Base-by-base conservation (phyloP, 148 eudicot species). In the Suaeda aralocaspica region DNA sequence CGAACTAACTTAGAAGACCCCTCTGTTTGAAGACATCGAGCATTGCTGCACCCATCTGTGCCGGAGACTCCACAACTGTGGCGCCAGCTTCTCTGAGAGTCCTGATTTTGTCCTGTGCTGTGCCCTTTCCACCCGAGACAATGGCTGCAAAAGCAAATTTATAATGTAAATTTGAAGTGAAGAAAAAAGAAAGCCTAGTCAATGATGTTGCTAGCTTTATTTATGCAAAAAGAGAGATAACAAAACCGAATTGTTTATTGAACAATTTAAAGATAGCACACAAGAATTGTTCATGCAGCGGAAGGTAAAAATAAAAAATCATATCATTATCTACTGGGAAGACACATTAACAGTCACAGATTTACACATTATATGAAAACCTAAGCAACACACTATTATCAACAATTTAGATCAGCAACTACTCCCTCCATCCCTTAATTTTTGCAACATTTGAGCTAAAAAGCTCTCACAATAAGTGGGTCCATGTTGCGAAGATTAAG, bases 41-140 rank as follows among this genome's bases (percentile, higher is more conserved):
- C 96, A 93, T 93, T 28, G 92, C 86, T 29, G 76, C 76, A 60
- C 98, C 98, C 33, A 93, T 93, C 79, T 93, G 85, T 31, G 98
- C 98, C 21, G 98, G 98, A 68, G 98, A 93, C 76, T 88, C 98
- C 16, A 90, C 95, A 50, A 93, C 98, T 21, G 92, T 93, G 1
- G 85, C 98, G 33, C 98, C 98, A 30, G 82, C 96, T 82, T 82
- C 95, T 75, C 82, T 85, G 18, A 93, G 82, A 24, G 96, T 87
- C 81, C 79, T 88, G 80, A 93, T 93, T 81, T 93, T 93, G 85
- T 88, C 98, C 70, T 93, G 96, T 22, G 96, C 96, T 8, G 98
- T 93, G 63, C 98, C 98, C 80, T 93, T 93, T 16, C 98, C 98
- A 2, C 98, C 98, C 9, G 98, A 90, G 66, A 93, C 98, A 28